Conservation (phyloP, 2,329 filamentous ascomycete species). For the Colletotrichum graminicola region DNA sequence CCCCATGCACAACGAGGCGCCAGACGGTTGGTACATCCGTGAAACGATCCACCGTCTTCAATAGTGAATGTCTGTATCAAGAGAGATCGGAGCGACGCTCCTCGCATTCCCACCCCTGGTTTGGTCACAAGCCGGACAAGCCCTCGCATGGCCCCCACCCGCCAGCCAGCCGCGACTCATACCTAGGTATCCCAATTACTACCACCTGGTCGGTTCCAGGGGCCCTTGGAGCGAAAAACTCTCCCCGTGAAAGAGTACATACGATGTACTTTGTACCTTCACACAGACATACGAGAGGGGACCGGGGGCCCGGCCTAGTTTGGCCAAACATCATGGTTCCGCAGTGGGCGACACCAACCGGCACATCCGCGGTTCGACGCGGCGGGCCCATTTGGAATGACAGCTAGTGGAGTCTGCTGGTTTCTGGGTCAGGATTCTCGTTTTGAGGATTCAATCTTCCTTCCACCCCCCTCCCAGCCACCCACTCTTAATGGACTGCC, state of each 20-base stretch:
- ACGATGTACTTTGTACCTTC: conserved; percentile 15
- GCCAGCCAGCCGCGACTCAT: conserved; percentile 29
- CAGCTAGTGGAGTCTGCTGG: conserved; percentile 22
- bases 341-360: conserved; percentile 27
- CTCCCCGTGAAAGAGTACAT: conserved; percentile 1
- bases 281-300: conserved; percentile 4
- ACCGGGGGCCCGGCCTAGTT: conserved; percentile 10
- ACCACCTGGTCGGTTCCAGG: conserved; percentile 6
- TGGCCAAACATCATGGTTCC: not conserved
- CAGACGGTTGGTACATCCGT: conserved; percentile 17
- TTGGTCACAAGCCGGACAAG: conserved; percentile 29
- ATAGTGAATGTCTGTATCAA: not conserved
- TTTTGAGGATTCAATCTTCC: not conserved
- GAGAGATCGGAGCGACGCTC: conserved; percentile 26
- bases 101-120: conserved; percentile 13
- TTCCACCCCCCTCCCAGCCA: not conserved
- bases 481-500: not conserved
- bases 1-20: not conserved
- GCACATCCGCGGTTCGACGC: conserved; percentile 39
- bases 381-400: conserved; percentile 36
- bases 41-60: conserved; percentile 30
- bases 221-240: not conserved
- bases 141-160: conserved; percentile 29
- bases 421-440: conserved; percentile 7
- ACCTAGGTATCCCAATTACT: conserved; percentile 26